phyloP scores from a whole-genome alignment of 2,329 filamentous ascomycete species.

The Aureobasidium uvarum region DNA sequence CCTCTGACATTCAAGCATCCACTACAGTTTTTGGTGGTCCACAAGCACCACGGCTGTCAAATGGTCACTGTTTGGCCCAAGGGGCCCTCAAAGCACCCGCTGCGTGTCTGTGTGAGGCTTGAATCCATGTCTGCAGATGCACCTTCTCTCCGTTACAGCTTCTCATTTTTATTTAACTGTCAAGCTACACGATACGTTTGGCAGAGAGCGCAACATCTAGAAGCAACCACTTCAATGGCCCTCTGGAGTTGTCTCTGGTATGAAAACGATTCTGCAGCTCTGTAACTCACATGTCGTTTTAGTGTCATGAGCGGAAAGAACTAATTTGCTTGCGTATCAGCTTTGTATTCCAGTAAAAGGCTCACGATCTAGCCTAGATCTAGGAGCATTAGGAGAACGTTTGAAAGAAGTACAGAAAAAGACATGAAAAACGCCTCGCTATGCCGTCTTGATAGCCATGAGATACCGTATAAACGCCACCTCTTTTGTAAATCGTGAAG shows the following conservation, averaged over 20 bases:
- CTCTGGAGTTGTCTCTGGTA: too few species aligned
- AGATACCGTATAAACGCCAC: slow-evolving; percentile 2
- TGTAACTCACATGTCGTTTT: neutral
- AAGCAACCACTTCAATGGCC: neutral
- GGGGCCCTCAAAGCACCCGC: too few species aligned
- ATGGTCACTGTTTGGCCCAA: too few species aligned
- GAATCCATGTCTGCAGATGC: neutral
- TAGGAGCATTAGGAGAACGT: neutral
- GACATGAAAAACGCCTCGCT: slow-evolving; percentile 15
- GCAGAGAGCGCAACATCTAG: neutral
- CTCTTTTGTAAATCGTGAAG: slow-evolving; percentile 1
- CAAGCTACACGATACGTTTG: neutral
- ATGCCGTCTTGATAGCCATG: slow-evolving; percentile 15
- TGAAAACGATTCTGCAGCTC: too few species aligned
- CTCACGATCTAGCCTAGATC: neutral
- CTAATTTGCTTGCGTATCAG: neutral
- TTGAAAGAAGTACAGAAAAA: neutral
- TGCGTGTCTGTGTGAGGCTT: neutral
- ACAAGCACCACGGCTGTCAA: too few species aligned
- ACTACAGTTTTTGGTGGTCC: neutral
- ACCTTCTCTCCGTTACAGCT: neutral
- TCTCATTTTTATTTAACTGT: neutral
- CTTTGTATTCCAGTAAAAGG: neutral
- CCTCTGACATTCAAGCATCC: neutral
- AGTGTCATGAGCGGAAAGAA: neutral